phyloP scores from a whole-genome alignment of 179 eudicot species.

The Spergularia azorica region DNA sequence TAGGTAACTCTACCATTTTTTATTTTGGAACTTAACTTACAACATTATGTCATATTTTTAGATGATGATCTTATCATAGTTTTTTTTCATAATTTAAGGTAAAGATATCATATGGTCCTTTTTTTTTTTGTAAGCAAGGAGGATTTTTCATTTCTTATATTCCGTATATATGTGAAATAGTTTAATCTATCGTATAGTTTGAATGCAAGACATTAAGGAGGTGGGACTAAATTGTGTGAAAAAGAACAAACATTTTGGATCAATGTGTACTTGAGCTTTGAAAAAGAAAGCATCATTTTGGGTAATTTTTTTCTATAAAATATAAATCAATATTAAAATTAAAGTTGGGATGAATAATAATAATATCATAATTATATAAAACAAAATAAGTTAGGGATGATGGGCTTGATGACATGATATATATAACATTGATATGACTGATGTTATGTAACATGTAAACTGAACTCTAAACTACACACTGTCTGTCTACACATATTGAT shows the following conservation, averaged over 20 bases:
- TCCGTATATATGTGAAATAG: too few relatives aligned
- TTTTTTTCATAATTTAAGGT: neutral
- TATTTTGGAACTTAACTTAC: neutral
- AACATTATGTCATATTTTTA: neutral
- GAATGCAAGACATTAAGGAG: constrained; percentile 10
- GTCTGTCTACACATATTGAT: constrained; percentile 18
- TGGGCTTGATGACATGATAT: constrained; percentile 13
- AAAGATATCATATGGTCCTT: too few relatives aligned
- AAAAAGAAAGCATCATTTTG: neutral
- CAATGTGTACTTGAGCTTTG: constrained; percentile 20
- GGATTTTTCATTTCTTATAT: too few relatives aligned
- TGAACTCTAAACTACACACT: constrained; percentile 20
- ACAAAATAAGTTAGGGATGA: constrained; percentile 4
- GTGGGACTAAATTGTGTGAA: constrained; percentile 6
- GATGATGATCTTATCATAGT: neutral
- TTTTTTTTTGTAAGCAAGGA: too few relatives aligned
- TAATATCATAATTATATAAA: constrained; percentile 28
- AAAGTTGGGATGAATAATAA: neutral
- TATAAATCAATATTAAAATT: too few relatives aligned
- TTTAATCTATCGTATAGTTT: neutral
- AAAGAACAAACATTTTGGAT: neutral
- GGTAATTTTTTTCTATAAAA: neutral
- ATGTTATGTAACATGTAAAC: constrained; percentile 30
- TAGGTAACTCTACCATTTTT: constrained; percentile 37
- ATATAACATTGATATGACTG: constrained; percentile 31